These are phyloP conservation scores for Colletotrichum sp. DNA, from an alignment of 2,329 filamentous ascomycete genomes.

Conservation along the genomic window DNA sequence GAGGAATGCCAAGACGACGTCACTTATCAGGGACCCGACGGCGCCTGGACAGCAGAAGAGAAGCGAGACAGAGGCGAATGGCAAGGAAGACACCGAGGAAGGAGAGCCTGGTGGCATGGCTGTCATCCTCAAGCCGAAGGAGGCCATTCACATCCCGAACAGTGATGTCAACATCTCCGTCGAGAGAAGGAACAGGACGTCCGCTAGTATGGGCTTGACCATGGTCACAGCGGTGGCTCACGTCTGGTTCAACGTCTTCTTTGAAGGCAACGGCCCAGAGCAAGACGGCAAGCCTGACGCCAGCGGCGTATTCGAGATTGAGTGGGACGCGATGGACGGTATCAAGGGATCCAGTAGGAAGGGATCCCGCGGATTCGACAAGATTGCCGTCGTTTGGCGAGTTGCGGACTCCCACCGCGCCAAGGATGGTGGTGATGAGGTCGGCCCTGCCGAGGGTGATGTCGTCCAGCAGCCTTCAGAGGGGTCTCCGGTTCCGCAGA, in stretches of 20 bases:
- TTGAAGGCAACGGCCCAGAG: slow-evolving; percentile 82
- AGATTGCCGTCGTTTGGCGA: slow-evolving; percentile 85
- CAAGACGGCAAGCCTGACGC: slow-evolving; percentile 68
- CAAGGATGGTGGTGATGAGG: slow-evolving; percentile 28
- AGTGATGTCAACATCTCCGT: slow-evolving; percentile 92
- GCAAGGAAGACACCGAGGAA: background rate
- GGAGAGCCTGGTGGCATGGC: slow-evolving; percentile 67
- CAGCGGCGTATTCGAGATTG: slow-evolving; percentile 66
- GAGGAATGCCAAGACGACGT: slow-evolving; percentile 32
- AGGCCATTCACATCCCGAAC: slow-evolving; percentile 73
- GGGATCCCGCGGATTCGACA: slow-evolving; percentile 82
- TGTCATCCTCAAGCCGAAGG: slow-evolving; percentile 77
- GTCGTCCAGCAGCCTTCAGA: slow-evolving; percentile 66
- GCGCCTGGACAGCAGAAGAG: background rate
- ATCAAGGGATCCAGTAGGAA: slow-evolving; percentile 89
- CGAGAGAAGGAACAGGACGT: slow-evolving; percentile 82
- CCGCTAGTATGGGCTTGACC: slow-evolving; percentile 78
- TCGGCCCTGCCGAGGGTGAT: slow-evolving; percentile 23
- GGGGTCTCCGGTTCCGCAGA: slow-evolving; percentile 74
- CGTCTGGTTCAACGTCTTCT: slow-evolving; percentile 96
- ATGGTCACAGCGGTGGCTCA: slow-evolving; percentile 95
- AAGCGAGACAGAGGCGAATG: slow-evolving; percentile 5
- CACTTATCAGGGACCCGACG: slow-evolving; percentile 32
- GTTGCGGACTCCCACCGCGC: slow-evolving; percentile 25
- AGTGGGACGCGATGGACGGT: slow-evolving; percentile 80